Conservation (phyloP, 352 stramenopile species). For the Globisporangium splendens region DNA sequence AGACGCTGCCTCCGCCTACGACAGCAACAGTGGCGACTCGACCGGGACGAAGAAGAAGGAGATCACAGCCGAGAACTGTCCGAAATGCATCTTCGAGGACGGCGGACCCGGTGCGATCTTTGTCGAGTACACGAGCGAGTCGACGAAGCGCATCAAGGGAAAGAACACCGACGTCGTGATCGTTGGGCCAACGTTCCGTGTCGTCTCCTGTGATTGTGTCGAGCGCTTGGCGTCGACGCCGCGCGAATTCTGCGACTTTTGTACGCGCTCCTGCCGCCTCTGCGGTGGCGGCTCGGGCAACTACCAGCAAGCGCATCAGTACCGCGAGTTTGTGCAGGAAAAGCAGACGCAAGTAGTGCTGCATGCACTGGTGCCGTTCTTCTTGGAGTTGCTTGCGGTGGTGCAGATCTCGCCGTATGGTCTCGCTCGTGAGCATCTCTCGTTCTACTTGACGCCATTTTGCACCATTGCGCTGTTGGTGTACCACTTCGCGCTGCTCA, state of each 20-base stretch:
- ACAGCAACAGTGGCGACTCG: slow-evolving; percentile 10
- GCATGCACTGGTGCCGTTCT: slow-evolving; percentile 53
- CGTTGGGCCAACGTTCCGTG: slow-evolving; percentile 75
- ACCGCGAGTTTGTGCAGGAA: slow-evolving; percentile 69
- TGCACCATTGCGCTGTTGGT: slow-evolving; percentile 41
- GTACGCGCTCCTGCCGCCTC: slow-evolving; percentile 58
- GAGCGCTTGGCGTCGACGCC: slow-evolving; percentile 50
- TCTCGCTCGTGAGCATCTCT: slow-evolving; percentile 44
- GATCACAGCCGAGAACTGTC: slow-evolving; percentile 78
- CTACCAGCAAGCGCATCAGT: slow-evolving; percentile 67
- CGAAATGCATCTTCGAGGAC: slow-evolving; percentile 80
- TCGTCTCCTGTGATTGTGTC: slow-evolving; percentile 83
- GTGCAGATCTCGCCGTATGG: slow-evolving; percentile 38
- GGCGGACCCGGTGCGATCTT: slow-evolving; percentile 68
- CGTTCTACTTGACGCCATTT: slow-evolving; percentile 44
- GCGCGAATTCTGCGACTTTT: slow-evolving; percentile 75
- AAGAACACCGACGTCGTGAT: slow-evolving; percentile 48
- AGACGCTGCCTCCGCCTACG: slow-evolving; percentile 39
- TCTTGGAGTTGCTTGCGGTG: slow-evolving; percentile 39
- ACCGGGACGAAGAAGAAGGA: slow-evolving; percentile 11
- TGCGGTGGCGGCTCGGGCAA: slow-evolving; percentile 80
- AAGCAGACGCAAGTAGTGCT: slow-evolving; percentile 50
- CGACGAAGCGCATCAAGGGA: slow-evolving; percentile 36
- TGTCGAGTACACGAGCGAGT: slow-evolving; percentile 52
- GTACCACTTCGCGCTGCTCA: slow-evolving; percentile 50